Conservation (phyloP, 768 basidiomycete genomes). For the Boletus reticulatus region DNA sequence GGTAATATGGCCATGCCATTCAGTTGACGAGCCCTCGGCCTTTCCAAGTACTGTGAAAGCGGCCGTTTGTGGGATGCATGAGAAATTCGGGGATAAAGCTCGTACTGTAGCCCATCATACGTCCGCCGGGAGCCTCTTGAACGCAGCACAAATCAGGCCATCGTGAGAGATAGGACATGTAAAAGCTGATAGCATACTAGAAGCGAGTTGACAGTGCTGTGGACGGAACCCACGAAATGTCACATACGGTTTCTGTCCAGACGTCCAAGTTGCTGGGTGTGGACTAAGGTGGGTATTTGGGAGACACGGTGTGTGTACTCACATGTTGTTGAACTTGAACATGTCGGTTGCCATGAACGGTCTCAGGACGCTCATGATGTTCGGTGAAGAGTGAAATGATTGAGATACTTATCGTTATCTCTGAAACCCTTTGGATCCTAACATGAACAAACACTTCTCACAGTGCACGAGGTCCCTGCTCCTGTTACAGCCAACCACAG, state of each 20-base stretch:
- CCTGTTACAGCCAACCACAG: not conserved
- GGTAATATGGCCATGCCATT: conserved; percentile 95
- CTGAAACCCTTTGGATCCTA: conserved; percentile 24
- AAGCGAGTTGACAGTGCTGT: not conserved
- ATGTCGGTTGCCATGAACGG: conserved; percentile 88
- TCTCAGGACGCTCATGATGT: conserved; percentile 63
- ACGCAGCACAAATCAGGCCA: conserved; percentile 93
- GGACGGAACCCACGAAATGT: not conserved
- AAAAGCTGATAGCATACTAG: conserved; percentile 87
- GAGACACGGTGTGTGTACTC: conserved; percentile 22
- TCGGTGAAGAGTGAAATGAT: not conserved
- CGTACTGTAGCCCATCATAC: conserved; percentile 93
- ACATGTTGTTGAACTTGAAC: conserved; percentile 93
- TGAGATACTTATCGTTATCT: not conserved
- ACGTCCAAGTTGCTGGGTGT: conserved; percentile 80
- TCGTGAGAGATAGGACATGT: conserved; percentile 80
- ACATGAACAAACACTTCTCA: conserved; percentile 26
- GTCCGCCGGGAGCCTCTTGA: conserved; percentile 75
- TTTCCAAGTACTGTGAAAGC: conserved; percentile 79
- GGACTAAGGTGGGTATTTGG: conserved; percentile 4
- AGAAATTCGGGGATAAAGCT: conserved; percentile 5
- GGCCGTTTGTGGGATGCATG: conserved; percentile 1
- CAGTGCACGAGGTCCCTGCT: conserved; percentile 29
- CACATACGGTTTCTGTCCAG: conserved; percentile 93
- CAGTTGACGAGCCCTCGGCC: conserved; percentile 70